Base-by-base conservation (phyloP, 495 filamentous ascomycete species). In the Xylaria bambusicola region DNA sequence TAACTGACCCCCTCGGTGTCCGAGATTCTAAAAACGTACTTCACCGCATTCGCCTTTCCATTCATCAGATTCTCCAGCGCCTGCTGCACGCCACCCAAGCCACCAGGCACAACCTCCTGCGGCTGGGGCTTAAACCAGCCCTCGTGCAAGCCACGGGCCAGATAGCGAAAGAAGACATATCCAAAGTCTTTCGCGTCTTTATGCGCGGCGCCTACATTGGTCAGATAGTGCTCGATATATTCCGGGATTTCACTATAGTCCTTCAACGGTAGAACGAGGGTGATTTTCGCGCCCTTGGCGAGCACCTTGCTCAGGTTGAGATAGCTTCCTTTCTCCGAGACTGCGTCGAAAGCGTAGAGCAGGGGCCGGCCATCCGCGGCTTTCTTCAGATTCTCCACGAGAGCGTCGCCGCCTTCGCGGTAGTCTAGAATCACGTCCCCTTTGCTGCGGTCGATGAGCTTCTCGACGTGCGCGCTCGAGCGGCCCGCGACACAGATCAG, bases 401-500 rank as follows among this genome's bases (percentile, higher is more conserved):
- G 74, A 2, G 81, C 76, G 0, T 79, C 79, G 45, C 84, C 72
- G 10, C 85, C 84, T 0, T 75, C 70, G 18, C 89, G 86, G 65
- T 93, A 92, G 73, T 92, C 89, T 52, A 92, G 62, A 17, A 92
- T 73, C 0, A 75, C 70, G 65, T 93, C 90, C 47, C 90, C 89
- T 67, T 88, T 89, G 52, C 62, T 63, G 35, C 66, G 67, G 66
- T 88, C 84, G 40, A 93, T 77, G 31, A 91, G 68, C 0, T 64
- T 70, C 66, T 84, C 77, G 0, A 91, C 85, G 62, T 82, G 83
- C 4, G 80, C 40, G 12, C 66, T 70, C 9, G 84, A 83, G 18
- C 74, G 73, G 1, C 89, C 89, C 1, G 89, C 88, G 5, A 93
- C 75, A 36, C 73, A 82, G 55, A 92, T 86, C n/a, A 92, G 59